A percentile compares a stretch with the other conserved stretches of the same genome.
phyloP scores from a whole-genome alignment of 768 basidiomycete genomes.

The Peribolospora kevripleyi region DNA sequence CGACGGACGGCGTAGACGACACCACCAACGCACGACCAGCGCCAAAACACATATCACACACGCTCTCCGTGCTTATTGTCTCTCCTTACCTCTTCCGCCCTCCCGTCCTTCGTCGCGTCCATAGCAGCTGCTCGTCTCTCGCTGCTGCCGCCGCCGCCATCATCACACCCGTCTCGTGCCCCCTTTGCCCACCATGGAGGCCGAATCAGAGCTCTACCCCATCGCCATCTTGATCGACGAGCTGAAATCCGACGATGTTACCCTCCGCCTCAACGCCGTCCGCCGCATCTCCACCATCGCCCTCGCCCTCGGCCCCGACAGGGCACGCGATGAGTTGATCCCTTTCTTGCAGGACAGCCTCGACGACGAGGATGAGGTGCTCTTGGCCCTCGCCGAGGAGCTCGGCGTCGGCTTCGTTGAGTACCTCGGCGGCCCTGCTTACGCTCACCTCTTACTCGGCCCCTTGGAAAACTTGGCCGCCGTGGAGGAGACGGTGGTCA shows the following conservation, averaged over 20 bases:
- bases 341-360: conserved; percentile 97
- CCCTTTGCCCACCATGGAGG: too few species aligned
- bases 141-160: too few species aligned
- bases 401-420: conserved; percentile 69
- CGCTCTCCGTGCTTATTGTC: too few species aligned
- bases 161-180: too few species aligned
- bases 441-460: conserved; percentile 66
- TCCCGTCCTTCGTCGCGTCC: too few species aligned
- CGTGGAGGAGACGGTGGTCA: conserved; percentile 89
- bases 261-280: conserved; percentile 81
- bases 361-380: conserved; percentile 95
- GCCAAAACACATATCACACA: too few species aligned
- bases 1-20: too few species aligned
- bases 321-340: conserved; percentile 80
- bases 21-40: too few species aligned
- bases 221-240: conserved; percentile 97
- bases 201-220: conserved; percentile 43
- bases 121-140: too few species aligned
- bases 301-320: conserved; percentile 78
- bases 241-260: conserved; percentile 88
- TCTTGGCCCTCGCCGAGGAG: conserved; percentile 85
- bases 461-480: conserved; percentile 86
- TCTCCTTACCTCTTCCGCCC: too few species aligned
- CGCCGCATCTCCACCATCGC: conserved; percentile 96
- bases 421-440: conserved; percentile 70